Evolutionary conservation across 176 grass and related monocot genomes (phyloP).

Genomic region (Oryza meridionalis): DNA sequence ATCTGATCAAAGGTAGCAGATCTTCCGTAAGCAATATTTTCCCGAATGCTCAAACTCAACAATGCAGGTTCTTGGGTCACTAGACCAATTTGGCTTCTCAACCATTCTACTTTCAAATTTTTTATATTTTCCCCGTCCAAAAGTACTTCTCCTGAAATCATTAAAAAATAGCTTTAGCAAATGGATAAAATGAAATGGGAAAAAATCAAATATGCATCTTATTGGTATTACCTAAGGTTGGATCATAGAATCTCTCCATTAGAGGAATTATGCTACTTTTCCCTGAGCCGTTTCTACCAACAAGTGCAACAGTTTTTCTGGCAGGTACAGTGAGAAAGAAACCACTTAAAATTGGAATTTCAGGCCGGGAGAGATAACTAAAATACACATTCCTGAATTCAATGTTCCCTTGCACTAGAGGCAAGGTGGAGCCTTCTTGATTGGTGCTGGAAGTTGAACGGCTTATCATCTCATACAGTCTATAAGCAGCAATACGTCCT

Average conservation of each 20-base stretch:
- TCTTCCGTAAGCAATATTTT: slow-evolving; percentile 99
- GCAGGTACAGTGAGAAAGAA: slow-evolving; percentile 97
- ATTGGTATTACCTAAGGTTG: slow-evolving; percentile 82
- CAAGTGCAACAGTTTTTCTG: slow-evolving; percentile 98
- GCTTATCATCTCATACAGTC: slow-evolving; percentile 99
- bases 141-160: slow-evolving; percentile 89
- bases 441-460: slow-evolving; percentile 83
- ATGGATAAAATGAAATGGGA: slow-evolving; percentile 22
- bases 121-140: slow-evolving; percentile 99
- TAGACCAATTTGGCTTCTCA: slow-evolving; percentile 99
- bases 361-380: slow-evolving; percentile 95
- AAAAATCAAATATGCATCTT: slow-evolving; percentile 16
- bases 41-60: slow-evolving; percentile 91
- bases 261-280: slow-evolving; percentile 99
- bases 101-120: slow-evolving; percentile 94
- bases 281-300: slow-evolving; percentile 98
- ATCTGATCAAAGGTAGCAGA: slow-evolving; percentile 90
- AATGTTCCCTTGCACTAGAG: slow-evolving; percentile 93
- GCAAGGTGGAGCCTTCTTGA: slow-evolving; percentile 78
- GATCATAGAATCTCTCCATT: slow-evolving; percentile 99
- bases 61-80: slow-evolving; percentile 98
- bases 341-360: slow-evolving; percentile 98
- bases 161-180: slow-evolving; percentile 21
- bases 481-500: slow-evolving; percentile 97
- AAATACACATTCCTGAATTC: slow-evolving; percentile 99